Evolutionary conservation across 371 early-diverging fungal species (phyloP), one percentile per base, ranked within the genome.

Genomic region (Umbelopsis sp.): DNA sequence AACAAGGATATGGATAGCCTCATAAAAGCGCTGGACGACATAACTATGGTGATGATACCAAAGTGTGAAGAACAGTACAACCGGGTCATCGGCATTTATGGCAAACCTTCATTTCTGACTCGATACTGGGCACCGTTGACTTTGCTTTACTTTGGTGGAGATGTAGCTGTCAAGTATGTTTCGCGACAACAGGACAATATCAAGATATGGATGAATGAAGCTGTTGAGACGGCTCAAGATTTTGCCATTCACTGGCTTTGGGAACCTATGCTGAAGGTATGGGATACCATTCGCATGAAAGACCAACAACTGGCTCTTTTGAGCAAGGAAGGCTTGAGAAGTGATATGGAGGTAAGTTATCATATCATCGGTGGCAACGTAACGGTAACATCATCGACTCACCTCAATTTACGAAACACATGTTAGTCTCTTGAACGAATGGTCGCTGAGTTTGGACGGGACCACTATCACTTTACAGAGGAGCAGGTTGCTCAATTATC

Each of bases 201-300:
- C 41, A 70, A 72, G 3, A 65, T 75, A n/a, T 79, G 76, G 74
- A 18, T 78, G 7, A 68, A 75, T 14, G 88, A 89, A 41, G 71
- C 76, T 1, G 81, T 79, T 57, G 79, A 80, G 2, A 92, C 93
- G 0, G 81, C 74, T 1, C 71, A 67, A 20, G 81, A 86, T 64
- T 91, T 93, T 68, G 77, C 83, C 16, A 70, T 75, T 14, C 87
- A 95, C 75, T 97, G 95, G 92, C 83, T 98, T 10, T 81, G 91
- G 76, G 81, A 88, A 24, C 98, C 98, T 1, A 70, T 94, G 8
- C 69, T 75, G 20, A 80, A 88, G 45, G 89, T 95, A n/a, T 93
- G 89, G 76, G 81, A 87, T n/a, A 97, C 96, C 3, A 91, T 98
- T 41, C 86, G 96, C 37, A 91, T 96, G 63, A 83, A 85, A 38